These are phyloP conservation scores for Naganishia liquefaciens DNA, from an alignment of 1,284 basidiomycete species.

Conservation along the genomic window DNA sequence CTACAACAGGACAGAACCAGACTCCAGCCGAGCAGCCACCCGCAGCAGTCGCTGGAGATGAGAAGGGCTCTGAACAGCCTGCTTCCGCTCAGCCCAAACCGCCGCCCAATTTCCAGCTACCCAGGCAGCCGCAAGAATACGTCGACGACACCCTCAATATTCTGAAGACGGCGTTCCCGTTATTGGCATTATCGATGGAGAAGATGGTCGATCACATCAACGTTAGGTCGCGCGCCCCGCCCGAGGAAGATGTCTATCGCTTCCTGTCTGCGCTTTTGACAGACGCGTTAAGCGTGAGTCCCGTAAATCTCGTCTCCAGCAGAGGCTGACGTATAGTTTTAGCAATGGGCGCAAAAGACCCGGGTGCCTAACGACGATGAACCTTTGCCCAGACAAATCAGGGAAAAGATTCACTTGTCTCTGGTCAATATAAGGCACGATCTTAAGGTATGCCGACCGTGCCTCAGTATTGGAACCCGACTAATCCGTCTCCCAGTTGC, in stretches of 20 bases:
- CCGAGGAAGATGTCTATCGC: conserved; percentile 95
- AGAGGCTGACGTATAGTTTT: conserved; percentile 11
- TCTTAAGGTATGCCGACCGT: conserved; percentile 61
- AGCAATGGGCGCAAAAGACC: conserved; percentile 73
- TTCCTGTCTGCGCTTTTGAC: conserved; percentile 79
- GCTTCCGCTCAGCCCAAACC: conserved; percentile 1
- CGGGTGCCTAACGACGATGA: conserved; percentile 74
- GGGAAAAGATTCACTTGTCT: conserved; percentile 68
- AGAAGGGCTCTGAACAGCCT: conserved; percentile 11
- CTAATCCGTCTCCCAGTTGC: conserved; percentile 35
- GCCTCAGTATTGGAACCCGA: conserved; percentile 17
- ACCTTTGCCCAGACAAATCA: conserved; percentile 62
- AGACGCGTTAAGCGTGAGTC: conserved; percentile 59
- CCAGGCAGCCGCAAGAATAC: conserved; percentile 80
- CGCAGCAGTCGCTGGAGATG: conserved; percentile 17
- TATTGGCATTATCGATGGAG: conserved; percentile 92
- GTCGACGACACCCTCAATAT: conserved; percentile 94
- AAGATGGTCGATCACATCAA: conserved; percentile 96
- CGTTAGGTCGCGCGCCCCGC: conserved; percentile 83
- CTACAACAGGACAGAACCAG: conserved; percentile 34
- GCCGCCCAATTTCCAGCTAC: conserved; percentile 41
- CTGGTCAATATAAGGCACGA: conserved; percentile 67
- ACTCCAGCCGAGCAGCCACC: conserved; percentile 9
- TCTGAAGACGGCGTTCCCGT: conserved; percentile 93
- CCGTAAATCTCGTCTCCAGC: not conserved